These are phyloP conservation scores for Malassezia dermatis DNA, from an alignment of 1,284 basidiomycete genomes.

Conservation along the genomic window DNA sequence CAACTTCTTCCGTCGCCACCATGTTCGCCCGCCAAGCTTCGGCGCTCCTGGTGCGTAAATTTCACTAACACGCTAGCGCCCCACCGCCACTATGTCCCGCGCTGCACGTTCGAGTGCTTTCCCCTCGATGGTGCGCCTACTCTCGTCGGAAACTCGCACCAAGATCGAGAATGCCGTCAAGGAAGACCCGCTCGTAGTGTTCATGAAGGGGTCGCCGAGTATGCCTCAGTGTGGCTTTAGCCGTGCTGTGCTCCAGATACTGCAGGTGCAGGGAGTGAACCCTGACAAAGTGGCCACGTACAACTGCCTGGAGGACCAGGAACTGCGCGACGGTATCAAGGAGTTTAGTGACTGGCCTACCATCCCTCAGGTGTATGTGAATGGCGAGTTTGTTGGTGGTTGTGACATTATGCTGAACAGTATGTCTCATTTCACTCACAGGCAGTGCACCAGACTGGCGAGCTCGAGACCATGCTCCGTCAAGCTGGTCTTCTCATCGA, in stretches of 20 bases:
- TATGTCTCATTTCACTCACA: slow-evolving; percentile 57
- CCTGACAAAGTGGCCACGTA: slow-evolving; percentile 54
- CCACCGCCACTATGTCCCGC: background rate
- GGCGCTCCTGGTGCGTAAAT: slow-evolving; percentile 8
- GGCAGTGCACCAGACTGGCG: slow-evolving; percentile 80
- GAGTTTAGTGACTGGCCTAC: slow-evolving; percentile 96
- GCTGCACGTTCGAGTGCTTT: background rate
- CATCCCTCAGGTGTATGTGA: slow-evolving; percentile 86
- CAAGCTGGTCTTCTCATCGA: slow-evolving; percentile 25
- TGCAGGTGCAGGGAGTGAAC: slow-evolving; percentile 77
- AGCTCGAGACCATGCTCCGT: slow-evolving; percentile 69
- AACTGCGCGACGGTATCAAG: slow-evolving; percentile 75
- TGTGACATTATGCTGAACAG: slow-evolving; percentile 88
- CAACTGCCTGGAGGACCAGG: slow-evolving; percentile 77
- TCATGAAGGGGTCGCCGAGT: slow-evolving; percentile 82
- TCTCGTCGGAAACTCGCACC: slow-evolving; percentile 50
- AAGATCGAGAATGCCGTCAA: slow-evolving; percentile 55
- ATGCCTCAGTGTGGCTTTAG: slow-evolving; percentile 75
- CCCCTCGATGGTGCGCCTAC: slow-evolving; percentile 30
- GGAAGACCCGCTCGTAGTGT: slow-evolving; percentile 68
- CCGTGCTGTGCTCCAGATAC: slow-evolving; percentile 77
- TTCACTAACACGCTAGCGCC: slow-evolving; percentile 3
- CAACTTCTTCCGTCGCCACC: background rate
- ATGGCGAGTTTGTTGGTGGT: slow-evolving; percentile 90
- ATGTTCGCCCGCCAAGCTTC: slow-evolving; percentile 14